Evolutionary conservation across 75 land plant genomes (phyloP).

Genomic region (Larix kaempferi): DNA sequence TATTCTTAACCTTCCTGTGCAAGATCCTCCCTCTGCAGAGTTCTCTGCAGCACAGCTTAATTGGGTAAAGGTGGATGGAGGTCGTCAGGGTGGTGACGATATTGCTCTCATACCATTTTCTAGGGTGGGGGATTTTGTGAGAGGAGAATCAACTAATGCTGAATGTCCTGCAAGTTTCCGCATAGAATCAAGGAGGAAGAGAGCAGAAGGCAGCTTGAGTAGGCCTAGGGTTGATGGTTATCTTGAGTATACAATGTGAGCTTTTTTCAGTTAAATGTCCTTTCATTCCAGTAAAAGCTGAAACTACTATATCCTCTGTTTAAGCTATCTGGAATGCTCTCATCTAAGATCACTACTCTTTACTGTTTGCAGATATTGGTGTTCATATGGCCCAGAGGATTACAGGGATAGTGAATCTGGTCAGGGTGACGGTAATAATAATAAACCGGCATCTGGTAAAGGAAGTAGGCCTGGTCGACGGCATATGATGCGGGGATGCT

Average conservation of each 20-base stretch:
- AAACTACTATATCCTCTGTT: neutral
- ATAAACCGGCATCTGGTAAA: constrained; percentile 35
- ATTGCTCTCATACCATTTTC: constrained; percentile 42
- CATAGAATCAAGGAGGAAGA: constrained; percentile 42
- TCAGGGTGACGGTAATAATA: constrained; percentile 6
- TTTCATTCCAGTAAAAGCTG: neutral
- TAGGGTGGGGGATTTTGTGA: constrained; percentile 41
- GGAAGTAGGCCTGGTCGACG: constrained; percentile 38
- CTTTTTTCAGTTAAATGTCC: neutral
- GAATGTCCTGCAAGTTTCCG: constrained; percentile 52
- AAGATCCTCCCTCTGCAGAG: constrained; percentile 41
- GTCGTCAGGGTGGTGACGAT: constrained; percentile 41
- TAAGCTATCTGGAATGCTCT: neutral
- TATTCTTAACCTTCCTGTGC: constrained; percentile 45
- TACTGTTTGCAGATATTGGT: constrained; percentile 42
- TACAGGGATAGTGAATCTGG: constrained; percentile 25
- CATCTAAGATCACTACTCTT: neutral
- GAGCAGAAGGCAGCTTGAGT: constrained; percentile 33
- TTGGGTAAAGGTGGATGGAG: constrained; percentile 42
- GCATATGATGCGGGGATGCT: constrained; percentile 48
- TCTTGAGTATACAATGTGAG: constrained; percentile 45
- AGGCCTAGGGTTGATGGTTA: constrained; percentile 44
- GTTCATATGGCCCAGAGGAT: constrained; percentile 57
- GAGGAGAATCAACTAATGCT: constrained; percentile 47
- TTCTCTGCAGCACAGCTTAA: constrained; percentile 38